Conservation (phyloP, 1,284 basidiomycete species). For the Ustilago trichophora region DNA sequence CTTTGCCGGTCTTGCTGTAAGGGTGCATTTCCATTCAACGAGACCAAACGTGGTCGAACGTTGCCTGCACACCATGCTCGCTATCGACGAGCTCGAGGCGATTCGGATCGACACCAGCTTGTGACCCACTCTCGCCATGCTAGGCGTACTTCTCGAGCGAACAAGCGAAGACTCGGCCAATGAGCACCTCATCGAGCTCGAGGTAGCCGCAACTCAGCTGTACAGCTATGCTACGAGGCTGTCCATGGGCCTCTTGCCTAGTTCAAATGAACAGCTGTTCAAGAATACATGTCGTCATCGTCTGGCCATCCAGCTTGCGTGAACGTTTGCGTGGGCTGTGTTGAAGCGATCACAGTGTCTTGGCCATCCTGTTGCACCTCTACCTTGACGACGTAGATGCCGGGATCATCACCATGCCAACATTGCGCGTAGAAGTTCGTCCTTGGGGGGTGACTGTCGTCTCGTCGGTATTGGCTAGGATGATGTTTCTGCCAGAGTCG, state of each 20-base stretch:
- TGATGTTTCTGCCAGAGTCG: slow-evolving; percentile 51
- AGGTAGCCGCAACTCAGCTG: slow-evolving; percentile 7
- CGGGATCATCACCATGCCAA: slow-evolving; percentile 61
- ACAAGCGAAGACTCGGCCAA: neutral
- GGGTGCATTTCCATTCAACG: too few species aligned
- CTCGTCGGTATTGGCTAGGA: slow-evolving; percentile 48
- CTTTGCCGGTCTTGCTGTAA: too few species aligned
- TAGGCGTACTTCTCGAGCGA: slow-evolving; percentile 3
- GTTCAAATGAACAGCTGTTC: neutral
- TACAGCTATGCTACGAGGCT: slow-evolving; percentile 4
- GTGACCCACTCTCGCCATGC: slow-evolving; percentile 1
- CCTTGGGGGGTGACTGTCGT: slow-evolving; percentile 4
- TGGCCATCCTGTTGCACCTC: slow-evolving; percentile 30
- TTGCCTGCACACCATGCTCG: slow-evolving; percentile 1
- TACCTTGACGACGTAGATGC: slow-evolving; percentile 37
- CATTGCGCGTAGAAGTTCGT: slow-evolving; percentile 29
- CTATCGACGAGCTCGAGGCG: neutral
- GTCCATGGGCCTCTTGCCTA: neutral
- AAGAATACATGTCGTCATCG: slow-evolving; percentile 32
- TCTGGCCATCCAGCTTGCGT: slow-evolving; percentile 33
- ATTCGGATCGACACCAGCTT: neutral
- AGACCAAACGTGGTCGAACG: too few species aligned
- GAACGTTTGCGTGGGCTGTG: slow-evolving; percentile 2
- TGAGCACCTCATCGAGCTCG: slow-evolving; percentile 13
- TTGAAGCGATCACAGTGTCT: neutral